Conservation (phyloP, 2,329 filamentous ascomycete genomes). For the Coniochaeta sp. region DNA sequence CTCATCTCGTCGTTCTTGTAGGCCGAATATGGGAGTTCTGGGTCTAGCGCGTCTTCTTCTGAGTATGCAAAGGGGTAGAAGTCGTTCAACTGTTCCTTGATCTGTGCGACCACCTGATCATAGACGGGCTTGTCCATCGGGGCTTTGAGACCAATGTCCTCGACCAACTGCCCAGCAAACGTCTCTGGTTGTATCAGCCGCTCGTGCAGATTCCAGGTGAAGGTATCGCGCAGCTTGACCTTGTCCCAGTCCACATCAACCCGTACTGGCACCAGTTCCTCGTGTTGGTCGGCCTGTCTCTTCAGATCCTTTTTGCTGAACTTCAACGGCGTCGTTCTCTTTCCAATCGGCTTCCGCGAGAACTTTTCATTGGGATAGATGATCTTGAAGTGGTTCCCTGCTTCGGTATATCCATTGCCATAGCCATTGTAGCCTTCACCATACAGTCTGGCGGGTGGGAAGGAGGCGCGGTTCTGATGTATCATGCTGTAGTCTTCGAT, state of each 20-base stretch:
- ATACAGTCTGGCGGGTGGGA: constrained; percentile 51
- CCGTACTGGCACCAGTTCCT: constrained; percentile 85
- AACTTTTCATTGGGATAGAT: constrained; percentile 75
- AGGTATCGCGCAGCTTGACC: constrained; percentile 90
- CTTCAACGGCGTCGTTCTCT: constrained; percentile 66
- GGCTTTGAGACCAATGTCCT: constrained; percentile 78
- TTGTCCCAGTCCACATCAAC: constrained; percentile 95
- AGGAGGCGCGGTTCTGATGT: constrained; percentile 48
- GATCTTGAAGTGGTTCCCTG: constrained; percentile 58
- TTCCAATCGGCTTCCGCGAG: constrained; percentile 53
- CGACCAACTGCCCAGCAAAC: constrained; percentile 83
- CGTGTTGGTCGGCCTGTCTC: constrained; percentile 80
- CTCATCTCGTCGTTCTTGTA: constrained; percentile 99
- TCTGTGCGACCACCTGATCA: constrained; percentile 57
- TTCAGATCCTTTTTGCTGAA: constrained; percentile 73
- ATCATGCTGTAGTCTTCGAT: constrained; percentile 63
- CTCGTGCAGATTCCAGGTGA: constrained; percentile 97
- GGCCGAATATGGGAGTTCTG: constrained; percentile 80
- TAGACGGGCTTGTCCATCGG: constrained; percentile 59
- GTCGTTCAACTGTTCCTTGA: constrained; percentile 85
- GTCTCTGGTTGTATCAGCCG: constrained; percentile 71
- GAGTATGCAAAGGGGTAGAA: constrained; percentile 90
- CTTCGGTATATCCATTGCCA: constrained; percentile 79
- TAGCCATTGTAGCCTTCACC: constrained; percentile 80
- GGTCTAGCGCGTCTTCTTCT: constrained; percentile 84